phyloP scores from a whole-genome alignment of 2,329 filamentous ascomycete species.

The Cylindrodendrum hubeiense region DNA sequence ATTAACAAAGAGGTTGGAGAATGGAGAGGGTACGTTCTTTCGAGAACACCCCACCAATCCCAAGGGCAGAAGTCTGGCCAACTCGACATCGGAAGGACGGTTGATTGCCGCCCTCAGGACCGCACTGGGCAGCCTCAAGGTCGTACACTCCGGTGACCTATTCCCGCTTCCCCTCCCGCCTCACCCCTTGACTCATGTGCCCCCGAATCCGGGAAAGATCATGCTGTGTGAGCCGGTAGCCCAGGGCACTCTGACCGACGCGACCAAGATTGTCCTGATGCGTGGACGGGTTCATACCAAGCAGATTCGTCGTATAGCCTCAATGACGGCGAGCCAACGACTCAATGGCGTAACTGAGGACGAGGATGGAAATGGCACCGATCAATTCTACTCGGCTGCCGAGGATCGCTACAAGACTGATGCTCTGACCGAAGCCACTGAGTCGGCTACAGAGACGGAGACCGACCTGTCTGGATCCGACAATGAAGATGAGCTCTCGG shows the following conservation, averaged over 20 bases:
- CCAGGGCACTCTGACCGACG: slow-evolving; percentile 82
- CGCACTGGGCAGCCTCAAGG: slow-evolving; percentile 77
- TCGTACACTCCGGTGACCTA: slow-evolving; percentile 88
- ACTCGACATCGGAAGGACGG: slow-evolving; percentile 63
- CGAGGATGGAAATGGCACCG: slow-evolving; percentile 87
- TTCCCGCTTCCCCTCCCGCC: slow-evolving; percentile 82
- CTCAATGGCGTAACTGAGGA: slow-evolving; percentile 71
- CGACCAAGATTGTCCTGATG: slow-evolving; percentile 87
- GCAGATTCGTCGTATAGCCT: slow-evolving; percentile 60
- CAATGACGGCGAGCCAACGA: slow-evolving; percentile 54
- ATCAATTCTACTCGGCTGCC: slow-evolving; percentile 92
- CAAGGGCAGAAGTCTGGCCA: slow-evolving; percentile 54
- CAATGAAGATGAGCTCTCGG: slow-evolving; percentile 82
- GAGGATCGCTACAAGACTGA: slow-evolving; percentile 79
- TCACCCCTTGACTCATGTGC: slow-evolving; percentile 88
- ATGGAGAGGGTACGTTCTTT: slow-evolving; percentile 86
- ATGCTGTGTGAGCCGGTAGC: slow-evolving; percentile 94
- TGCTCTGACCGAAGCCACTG: slow-evolving; percentile 69
- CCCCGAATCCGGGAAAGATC: slow-evolving; percentile 87
- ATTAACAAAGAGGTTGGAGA: slow-evolving; percentile 82
- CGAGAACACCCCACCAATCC: slow-evolving; percentile 66
- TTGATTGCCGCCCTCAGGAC: slow-evolving; percentile 77
- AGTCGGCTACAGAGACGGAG: slow-evolving; percentile 71
- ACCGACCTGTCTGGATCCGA: slow-evolving; percentile 73
- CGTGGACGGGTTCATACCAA: slow-evolving; percentile 70